Base-by-base conservation (phyloP, 768 basidiomycete species). In the Porphyrellus cyaneotinctus region DNA sequence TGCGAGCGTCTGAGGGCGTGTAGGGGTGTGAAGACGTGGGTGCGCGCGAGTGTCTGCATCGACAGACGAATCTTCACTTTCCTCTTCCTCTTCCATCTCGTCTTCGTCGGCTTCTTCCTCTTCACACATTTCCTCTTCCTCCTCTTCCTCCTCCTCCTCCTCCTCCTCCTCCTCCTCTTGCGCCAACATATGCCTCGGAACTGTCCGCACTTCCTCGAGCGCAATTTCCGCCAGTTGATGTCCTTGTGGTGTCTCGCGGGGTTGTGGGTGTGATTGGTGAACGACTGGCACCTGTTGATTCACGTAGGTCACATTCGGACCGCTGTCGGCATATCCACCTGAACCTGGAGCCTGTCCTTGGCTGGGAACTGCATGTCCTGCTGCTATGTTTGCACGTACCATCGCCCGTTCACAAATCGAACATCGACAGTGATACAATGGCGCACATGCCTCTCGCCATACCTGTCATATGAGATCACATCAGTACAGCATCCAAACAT, bases 381-480 rank as follows among this genome's bases (percentile, higher is more conserved):
- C 67, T 22, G 70, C 70, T 26, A 76, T 72, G 52, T 79, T 82
- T 6, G 78, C 79, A 43, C 72, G 71, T 23, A 76, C 66, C 64
- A 80, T 77, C 9, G 87, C 82, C 23, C 88, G 81, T 56, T 87
- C 81, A 64, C 87, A 89, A 36, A 88, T 82, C n/a, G 75, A 73
- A 64, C 87, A 88, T 47, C 80, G 76, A 63, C 87, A 89, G 39
- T 85, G 81, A 63, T 84, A 89, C 38, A 89, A 58, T 0, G 85
- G 87, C 4, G 79, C 75, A 64, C 83, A 87, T 0, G 85, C 87
- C 53, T 88, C 86, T 35, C 84, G 76, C 87, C 87, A 89, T 10
- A 81, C 75, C 87, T 88, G 63, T 45, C 23, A 2, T 28, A 38
- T 41, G 22, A 51, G 31, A 17, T 44, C 9, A 22, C 3, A 31